A percentile compares a stretch with the other conserved stretches of the same genome.
Evolutionary conservation across 192 early-diverging fungal genomes (phyloP).

Genomic region (Oehlia diaphana): DNA sequence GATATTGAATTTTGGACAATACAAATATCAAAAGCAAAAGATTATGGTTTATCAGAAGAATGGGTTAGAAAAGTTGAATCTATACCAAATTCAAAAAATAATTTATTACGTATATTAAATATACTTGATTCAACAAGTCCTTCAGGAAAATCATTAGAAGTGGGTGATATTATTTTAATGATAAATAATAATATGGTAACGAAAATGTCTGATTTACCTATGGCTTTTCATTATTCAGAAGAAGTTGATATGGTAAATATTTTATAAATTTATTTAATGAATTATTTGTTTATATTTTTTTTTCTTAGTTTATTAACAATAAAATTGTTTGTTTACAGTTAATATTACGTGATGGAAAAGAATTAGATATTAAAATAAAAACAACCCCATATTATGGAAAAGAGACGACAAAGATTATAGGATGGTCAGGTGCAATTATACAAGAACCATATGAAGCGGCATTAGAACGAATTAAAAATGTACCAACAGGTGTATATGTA

Average conservation of each 20-base stretch:
- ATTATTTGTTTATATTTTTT: background rate
- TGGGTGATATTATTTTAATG: slow-evolving; percentile 68
- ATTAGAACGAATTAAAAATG: slow-evolving; percentile 62
- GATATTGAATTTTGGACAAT: slow-evolving; percentile 63
- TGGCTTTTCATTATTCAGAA: slow-evolving; percentile 46
- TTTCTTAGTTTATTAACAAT: too few relatives aligned
- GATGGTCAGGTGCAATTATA: slow-evolving; percentile 86
- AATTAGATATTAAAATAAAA: slow-evolving; percentile 63
- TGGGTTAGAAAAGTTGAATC: slow-evolving; percentile 61
- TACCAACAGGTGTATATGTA: slow-evolving; percentile 66
- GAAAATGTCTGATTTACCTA: slow-evolving; percentile 58
- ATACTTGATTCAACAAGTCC: slow-evolving; percentile 57
- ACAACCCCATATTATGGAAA: slow-evolving; percentile 56
- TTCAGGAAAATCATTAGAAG: slow-evolving; percentile 56
- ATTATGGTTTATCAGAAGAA: slow-evolving; percentile 55
- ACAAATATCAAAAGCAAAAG: slow-evolving; percentile 58
- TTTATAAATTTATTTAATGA: background rate
- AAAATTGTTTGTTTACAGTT: slow-evolving; percentile 30
- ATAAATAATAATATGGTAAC: slow-evolving; percentile 65
- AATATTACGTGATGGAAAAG: slow-evolving; percentile 72
- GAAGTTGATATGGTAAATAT: slow-evolving; percentile 52
- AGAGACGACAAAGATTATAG: slow-evolving; percentile 66
- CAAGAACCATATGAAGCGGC: slow-evolving; percentile 72
- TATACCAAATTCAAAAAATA: slow-evolving; percentile 48
- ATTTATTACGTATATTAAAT: slow-evolving; percentile 55